phyloP scores from a whole-genome alignment of 2,329 filamentous ascomycete species.

The Aureobasidium sp. region DNA sequence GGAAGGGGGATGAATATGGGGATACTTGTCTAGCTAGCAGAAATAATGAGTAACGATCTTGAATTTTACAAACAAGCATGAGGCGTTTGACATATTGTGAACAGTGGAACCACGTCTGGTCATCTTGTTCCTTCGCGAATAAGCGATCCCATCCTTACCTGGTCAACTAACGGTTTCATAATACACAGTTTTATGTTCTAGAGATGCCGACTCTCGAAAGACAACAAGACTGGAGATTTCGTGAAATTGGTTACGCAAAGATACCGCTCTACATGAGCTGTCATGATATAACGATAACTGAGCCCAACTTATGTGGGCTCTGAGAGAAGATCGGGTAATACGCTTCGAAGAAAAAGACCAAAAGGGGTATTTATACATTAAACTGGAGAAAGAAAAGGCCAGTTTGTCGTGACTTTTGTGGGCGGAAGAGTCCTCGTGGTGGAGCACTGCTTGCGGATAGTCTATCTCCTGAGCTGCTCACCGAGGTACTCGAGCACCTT shows the following conservation, averaged over 20 bases:
- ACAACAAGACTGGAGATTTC: neutral
- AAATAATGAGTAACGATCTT: neutral
- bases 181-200: neutral
- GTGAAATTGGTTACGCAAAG: neutral
- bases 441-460: neutral
- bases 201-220: neutral
- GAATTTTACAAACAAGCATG: neutral
- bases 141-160: no score
- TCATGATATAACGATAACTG: neutral
- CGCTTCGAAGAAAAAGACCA: neutral
- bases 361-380: conserved; percentile 15
- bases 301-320: neutral
- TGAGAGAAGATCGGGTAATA: neutral
- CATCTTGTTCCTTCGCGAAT: no score
- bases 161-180: no score
- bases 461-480: conserved; percentile 22
- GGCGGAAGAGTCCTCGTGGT: neutral
- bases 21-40: neutral
- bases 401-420: conserved; percentile 9
- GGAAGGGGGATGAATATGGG: neutral
- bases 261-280: neutral
- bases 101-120: neutral
- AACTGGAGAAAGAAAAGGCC: neutral
- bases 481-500: conserved; percentile 40
- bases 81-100: neutral